Conservation (phyloP, 257 asterid genomes). For the Fraxinus quadrangulata region DNA sequence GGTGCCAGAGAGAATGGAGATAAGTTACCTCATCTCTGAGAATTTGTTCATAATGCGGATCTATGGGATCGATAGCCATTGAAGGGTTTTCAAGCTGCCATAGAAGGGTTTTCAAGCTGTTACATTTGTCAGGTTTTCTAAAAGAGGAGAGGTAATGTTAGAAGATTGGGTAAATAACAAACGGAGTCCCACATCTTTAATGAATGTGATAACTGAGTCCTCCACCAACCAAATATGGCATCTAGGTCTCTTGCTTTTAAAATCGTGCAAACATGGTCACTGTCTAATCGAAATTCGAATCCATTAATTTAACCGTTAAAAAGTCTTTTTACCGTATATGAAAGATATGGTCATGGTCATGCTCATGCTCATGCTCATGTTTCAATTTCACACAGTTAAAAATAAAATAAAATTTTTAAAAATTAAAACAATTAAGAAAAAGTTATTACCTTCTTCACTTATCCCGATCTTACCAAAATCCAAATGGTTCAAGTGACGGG, state of each 20-base stretch:
- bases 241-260: neutral
- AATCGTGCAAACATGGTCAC: neutral
- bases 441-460: no score
- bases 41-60: slow-evolving; percentile 47
- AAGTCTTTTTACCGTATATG: no score
- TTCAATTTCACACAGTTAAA: no score
- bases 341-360: no score
- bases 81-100: no score
- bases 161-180: neutral
- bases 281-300: no score
- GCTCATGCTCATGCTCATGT: no score
- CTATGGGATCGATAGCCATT: slow-evolving; percentile 38
- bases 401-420: no score
- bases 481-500: no score
- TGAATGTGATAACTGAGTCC: neutral
- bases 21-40: slow-evolving; percentile 63
- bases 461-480: no score
- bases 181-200: neutral
- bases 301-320: no score
- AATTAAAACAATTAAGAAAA: no score
- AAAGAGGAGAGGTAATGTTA: neutral
- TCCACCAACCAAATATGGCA: neutral
- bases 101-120: neutral
- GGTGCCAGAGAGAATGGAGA: slow-evolving; percentile 78
- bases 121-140: neutral